Conservation (phyloP, 202 grass and related monocot species). For the Panicum virgatum region DNA sequence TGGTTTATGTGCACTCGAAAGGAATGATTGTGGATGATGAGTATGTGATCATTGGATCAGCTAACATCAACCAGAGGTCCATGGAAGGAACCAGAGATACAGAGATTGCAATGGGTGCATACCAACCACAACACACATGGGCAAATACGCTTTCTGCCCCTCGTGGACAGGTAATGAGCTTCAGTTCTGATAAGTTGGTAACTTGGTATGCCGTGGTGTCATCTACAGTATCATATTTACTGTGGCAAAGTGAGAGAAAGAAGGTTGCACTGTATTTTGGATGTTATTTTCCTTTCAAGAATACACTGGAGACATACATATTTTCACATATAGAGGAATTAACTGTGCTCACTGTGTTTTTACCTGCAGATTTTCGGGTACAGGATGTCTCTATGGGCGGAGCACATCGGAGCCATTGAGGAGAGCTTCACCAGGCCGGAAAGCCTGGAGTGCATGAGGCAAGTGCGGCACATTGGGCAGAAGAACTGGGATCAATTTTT, state of each 20-base stretch:
- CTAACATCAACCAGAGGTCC: slow-evolving; percentile 85
- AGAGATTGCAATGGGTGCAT: slow-evolving; percentile 76
- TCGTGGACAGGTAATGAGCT: slow-evolving; percentile 54
- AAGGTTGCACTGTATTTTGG: neutral
- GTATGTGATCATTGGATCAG: slow-evolving; percentile 80
- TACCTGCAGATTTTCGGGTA: slow-evolving; percentile 69
- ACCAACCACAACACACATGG: slow-evolving; percentile 79
- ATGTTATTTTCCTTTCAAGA: neutral
- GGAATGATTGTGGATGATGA: slow-evolving; percentile 92
- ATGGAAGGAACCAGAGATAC: slow-evolving; percentile 84
- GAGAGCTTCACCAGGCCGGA: slow-evolving; percentile 49
- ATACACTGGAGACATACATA: neutral
- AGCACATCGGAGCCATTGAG: slow-evolving; percentile 54
- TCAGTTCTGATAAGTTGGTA: neutral
- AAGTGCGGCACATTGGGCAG: slow-evolving; percentile 58
- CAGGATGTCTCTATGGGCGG: slow-evolving; percentile 79
- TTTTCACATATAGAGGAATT: neutral
- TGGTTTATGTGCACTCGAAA: slow-evolving; percentile 88
- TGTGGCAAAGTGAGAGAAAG: neutral
- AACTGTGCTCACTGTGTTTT: neutral
- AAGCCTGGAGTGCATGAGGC: slow-evolving; percentile 60
- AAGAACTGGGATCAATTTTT: slow-evolving; percentile 61
- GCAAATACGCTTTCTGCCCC: slow-evolving; percentile 56
- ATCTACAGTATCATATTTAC: neutral
- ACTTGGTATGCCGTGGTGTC: neutral